Evolutionary conservation across 1,139 yeast genomes (phyloP), one percentile per base, ranked within the genome.

Genomic region (Debaryomyces udenii): DNA sequence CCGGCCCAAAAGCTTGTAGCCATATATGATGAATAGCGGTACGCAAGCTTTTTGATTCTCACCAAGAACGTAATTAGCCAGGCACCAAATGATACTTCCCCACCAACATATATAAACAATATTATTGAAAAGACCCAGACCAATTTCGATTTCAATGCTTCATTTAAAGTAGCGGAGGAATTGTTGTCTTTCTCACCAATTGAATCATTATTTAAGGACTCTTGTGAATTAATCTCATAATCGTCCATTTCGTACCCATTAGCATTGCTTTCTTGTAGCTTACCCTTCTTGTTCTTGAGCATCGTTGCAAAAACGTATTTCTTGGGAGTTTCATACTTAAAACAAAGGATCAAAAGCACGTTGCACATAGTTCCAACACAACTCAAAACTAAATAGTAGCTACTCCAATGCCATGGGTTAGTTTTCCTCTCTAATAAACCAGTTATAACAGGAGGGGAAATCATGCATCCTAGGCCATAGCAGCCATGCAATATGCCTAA

Each of bases 1-100:
- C 86, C 87, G 10, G 72, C 52, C 90, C 90, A 84, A 57, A 77
- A 84, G 10, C 78, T 57, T 3, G 88, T 75, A 2, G 87, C 83
- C 43, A 83, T 70, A 51, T 76, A 76, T 1, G 89, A 80, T 37
- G 86, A 71, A 11, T 58, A 47, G 14, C 71, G 59, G 50, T 74
- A 81, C 6, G 70, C 53, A 40, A 70, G 58, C 0, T 68, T 48
- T 47, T 79, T 76, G 35, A 81, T 71, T 26, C 82, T 68, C 22
- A 78, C 59, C 35, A 82, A 56, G 51, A 74, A 85, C 14, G 85
- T 76, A 47, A 80, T 74, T 31, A 82, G 52, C 90, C 90, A 85
- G 1, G 83, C 68, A 0, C 88, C 90, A 45, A 84, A 78, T 3
- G 85, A 74, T n/a, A 78, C 75, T 55, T 83, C 90, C 5, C 80